Percentiles rank a stretch among this genome's conserved stretches.
These are phyloP conservation scores for Pythium sp. DNA, from an alignment of 352 stramenopile species.

Conservation along the genomic window DNA sequence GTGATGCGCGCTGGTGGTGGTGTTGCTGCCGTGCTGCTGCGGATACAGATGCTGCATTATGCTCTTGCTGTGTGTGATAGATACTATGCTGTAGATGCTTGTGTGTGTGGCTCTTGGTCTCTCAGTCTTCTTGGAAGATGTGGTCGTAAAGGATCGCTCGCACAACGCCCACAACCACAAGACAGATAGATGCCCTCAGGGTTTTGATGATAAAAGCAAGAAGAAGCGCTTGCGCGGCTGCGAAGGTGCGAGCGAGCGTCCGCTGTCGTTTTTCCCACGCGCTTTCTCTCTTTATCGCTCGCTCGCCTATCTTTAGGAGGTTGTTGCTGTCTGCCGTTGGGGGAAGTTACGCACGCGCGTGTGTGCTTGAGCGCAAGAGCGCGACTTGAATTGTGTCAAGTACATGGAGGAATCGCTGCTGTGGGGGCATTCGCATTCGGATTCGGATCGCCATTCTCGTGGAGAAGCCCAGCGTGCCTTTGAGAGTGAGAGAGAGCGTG, in stretches of 20 bases:
- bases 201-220: neutral
- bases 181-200: neutral
- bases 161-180: neutral
- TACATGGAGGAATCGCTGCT: neutral
- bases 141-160: neutral
- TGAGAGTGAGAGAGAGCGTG: neutral
- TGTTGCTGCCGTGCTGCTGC: neutral
- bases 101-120: neutral
- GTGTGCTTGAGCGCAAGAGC: neutral
- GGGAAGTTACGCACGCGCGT: neutral
- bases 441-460: neutral
- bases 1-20: neutral
- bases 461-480: neutral
- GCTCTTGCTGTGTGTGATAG: neutral
- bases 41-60: constrained; percentile 2
- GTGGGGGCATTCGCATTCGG: neutral
- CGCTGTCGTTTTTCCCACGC: neutral
- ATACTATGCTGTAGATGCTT: neutral
- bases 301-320: constrained; percentile 7
- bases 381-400: neutral
- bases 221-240: neutral
- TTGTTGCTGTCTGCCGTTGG: neutral
- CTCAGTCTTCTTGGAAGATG: neutral
- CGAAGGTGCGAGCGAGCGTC: neutral
- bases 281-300: neutral